Conservation (phyloP, 1,284 basidiomycete species). For the Ustilago lituana region DNA sequence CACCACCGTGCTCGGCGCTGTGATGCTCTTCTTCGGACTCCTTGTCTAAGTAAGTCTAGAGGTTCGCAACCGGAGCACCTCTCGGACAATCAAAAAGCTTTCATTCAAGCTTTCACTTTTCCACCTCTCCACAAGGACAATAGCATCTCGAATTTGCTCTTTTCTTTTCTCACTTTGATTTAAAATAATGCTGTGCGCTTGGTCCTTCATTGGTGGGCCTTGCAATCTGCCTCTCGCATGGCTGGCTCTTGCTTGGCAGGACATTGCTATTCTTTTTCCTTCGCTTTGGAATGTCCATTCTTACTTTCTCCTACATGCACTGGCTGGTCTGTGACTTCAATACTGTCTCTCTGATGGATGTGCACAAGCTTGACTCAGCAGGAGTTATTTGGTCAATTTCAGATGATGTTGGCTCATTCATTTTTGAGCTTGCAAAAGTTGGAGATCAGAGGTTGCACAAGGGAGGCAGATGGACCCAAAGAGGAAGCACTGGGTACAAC, state of each 20-base stretch:
- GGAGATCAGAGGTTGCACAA: no score
- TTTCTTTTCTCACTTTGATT: not conserved
- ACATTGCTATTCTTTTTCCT: not conserved
- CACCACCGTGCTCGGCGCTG: slow-evolving; percentile 25
- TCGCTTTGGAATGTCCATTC: not conserved
- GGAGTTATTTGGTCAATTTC: no score
- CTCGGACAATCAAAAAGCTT: not conserved
- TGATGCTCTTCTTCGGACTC: slow-evolving; percentile 33
- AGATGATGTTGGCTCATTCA: no score
- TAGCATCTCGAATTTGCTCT: not conserved
- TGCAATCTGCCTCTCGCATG: not conserved
- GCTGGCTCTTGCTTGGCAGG: not conserved
- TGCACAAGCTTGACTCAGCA: no score
- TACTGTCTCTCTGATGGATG: no score
- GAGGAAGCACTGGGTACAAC: no score
- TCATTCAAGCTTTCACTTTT: no score
- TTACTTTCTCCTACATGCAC: no score
- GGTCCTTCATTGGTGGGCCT: not conserved
- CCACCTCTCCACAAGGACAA: not conserved
- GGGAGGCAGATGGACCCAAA: no score
- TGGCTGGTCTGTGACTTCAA: no score
- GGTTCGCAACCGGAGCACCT: no score
- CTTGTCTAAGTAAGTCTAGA: slow-evolving; percentile 14
- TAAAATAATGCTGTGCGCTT: not conserved
- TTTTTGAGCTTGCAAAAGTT: no score